Base-by-base conservation (phyloP, 495 filamentous ascomycete species). In the Penicillium macrosclerotiorum region DNA sequence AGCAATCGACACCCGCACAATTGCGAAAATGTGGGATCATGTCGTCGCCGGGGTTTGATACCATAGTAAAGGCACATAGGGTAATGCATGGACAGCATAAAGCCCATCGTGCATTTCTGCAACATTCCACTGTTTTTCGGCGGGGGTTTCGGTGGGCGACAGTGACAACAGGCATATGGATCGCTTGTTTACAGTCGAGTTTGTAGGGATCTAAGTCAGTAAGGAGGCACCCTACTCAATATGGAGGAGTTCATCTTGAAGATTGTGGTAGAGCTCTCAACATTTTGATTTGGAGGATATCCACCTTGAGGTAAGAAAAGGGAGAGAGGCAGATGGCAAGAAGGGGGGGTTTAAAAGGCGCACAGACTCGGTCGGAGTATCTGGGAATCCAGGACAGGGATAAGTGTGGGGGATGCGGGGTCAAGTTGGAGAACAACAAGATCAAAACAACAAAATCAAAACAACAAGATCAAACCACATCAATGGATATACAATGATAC, bases 11-110 rank as follows among this genome's bases (percentile, higher is more conserved):
- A 61, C 55, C 51, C 52, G 51, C 54, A 62, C 57, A 49, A 52
- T 38, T 45, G 42, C 25, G 40, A 46, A 37, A 30, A 43, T 49
- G 45, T 50, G 44, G 51, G 52, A 50, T 22, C 57, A 55, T 59
- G 63, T 62, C 61, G 60, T 54, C 35, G 59, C 59, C 57, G 54
- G 58, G 54, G 58, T 60, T 52, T 55, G 51, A 52, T 59, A 64
- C 63, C 60, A n/a, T 7, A 20, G 17, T 12, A 33, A n/a, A n/a
- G n/a, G 30, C 3, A 19, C 4, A 25, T 3, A 13, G 3, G 18
- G 6, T 12, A 23, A 12, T 22, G 9, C 2, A 12, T 23, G 4
- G 16, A 35, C 11, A n/a, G 8, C 14, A 35, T 1, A 9, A 6
- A n/a, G n/a, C n/a, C n/a, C n/a, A n/a, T n/a, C n/a, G n/a, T n/a